Conservation (phyloP, 148 eudicot species). For the Silene conica region DNA sequence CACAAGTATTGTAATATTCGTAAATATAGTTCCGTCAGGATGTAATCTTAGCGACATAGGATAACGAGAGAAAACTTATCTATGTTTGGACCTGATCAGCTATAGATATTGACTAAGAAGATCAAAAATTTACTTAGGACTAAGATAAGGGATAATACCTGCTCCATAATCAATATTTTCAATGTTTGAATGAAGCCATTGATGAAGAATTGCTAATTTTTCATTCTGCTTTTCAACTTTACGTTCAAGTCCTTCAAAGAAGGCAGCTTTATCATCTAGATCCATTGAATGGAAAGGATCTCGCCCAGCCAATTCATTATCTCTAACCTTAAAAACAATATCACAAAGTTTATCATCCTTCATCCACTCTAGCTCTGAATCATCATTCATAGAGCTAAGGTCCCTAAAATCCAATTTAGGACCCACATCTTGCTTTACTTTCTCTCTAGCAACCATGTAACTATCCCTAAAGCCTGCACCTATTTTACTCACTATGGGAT, state of each 20-base stretch:
- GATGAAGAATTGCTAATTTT: constrained; percentile 56
- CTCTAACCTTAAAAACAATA: constrained; percentile 84
- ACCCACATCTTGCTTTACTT: constrained; percentile 40
- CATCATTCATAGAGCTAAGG: constrained; percentile 32
- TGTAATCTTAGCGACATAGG: too few relatives aligned
- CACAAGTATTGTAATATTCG: too few relatives aligned
- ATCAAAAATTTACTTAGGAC: background rate
- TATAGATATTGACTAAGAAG: background rate
- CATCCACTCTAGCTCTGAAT: constrained; percentile 86
- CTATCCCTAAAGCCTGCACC: constrained; percentile 62
- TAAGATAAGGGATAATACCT: constrained; percentile 44
- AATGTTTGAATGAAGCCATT: constrained; percentile 79
- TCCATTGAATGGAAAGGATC: constrained; percentile 82
- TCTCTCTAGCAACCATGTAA: constrained; percentile 60
- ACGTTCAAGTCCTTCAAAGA: constrained; percentile 73
- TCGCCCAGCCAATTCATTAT: constrained; percentile 79
- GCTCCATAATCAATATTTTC: constrained; percentile 95
- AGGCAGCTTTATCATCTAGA: constrained; percentile 62
- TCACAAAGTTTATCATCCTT: constrained; percentile 77
- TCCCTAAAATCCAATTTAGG: constrained; percentile 28
- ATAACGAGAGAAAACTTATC: background rate
- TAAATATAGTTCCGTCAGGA: too few relatives aligned
- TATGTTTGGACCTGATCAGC: background rate
- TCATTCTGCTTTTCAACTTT: constrained; percentile 65
- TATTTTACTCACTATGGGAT: constrained; percentile 65